Base-by-base conservation (phyloP, 805 yeast genomes). In the Metschnikowia shivogae region DNA sequence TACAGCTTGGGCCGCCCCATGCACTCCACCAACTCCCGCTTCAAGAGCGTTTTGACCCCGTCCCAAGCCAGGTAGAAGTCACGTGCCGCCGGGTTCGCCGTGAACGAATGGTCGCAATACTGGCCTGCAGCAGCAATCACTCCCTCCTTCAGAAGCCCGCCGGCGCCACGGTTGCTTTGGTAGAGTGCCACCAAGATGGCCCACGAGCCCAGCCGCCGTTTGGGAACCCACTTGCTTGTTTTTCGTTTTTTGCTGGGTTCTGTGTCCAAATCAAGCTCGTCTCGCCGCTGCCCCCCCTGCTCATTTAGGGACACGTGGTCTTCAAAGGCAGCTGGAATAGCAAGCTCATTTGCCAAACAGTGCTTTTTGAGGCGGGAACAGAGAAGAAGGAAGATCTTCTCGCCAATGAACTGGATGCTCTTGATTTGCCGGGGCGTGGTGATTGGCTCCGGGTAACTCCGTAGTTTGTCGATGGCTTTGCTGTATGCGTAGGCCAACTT, bases 21-120 rank as follows among this genome's bases (percentile, higher is more conserved):
- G 1, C 65, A 64, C 11, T 64, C 66, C 0, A 90, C 83, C 30
- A 86, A 66, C 12, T 76, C 86, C 42, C 84, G 76, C 26, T 73
- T 77, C 14, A 80, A 56, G 44, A 92, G 65, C 1, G 83, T 80
- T 48, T 83, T 84, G 30, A 83, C 68, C 7, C 87, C 73, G 14
- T 68, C 70, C 96, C 96, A 88, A 0, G 95, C 92, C 1, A 88
- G 79, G 57, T 85, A 80, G 54, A 74, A 77, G 41, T 81, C 84
- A 19, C 74, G 74, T 0, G 85, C 73, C 1, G 82, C 65, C 1
- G 86, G 81, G 56, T 83, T 84, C 0, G 78, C 50, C 0, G 69
- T 63, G 64, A 86, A 84, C 34, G 87, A 76, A 14, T 72, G 61
- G 44, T 80, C 80, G 44, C 84, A 78, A 57, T 67, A 82, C 7